Base-by-base conservation (phyloP, 805 yeast genomes). In the Candida sphagnicola region DNA sequence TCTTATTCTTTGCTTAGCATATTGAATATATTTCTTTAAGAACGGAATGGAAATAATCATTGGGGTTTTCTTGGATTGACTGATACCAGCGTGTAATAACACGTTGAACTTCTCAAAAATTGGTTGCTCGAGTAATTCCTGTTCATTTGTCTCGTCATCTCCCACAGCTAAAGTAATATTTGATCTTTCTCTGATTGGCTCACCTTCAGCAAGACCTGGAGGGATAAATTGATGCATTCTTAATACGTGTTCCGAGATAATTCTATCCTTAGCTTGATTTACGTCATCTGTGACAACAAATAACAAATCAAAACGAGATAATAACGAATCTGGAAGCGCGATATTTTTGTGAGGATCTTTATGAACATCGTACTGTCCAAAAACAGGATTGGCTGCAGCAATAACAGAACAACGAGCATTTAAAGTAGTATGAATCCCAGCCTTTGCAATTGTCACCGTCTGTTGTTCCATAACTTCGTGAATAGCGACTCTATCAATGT, bases 401-500 rank as follows among this genome's bases (percentile, higher is more conserved):
- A 91, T 77, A 13, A 91, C 98, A 19, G 95, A 85, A 67, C 98
- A 91, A 54, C 99, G 79, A 11, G 99, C 98, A 57, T 91, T 91
- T 50, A 91, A 74, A 4, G 98, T 85, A 2, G 98, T 90, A 61
- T 91, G 97, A 53, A 91, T 91, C 47, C 99, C 99, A 4, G 98
- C 99, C 61, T 91, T 91, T 37, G 98, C 95, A 55, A 91, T 90
- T 2, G 98, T 90, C 19, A 91, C 96, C 0, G 99, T 93, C 62
- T 93, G 99, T 67, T 93, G 99, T 69, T 93, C 99, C 99, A 93
- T 93, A 35, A 93, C 99, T 75, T 93, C 99, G 65, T 93, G 99
- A 55, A 93, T 93, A 1, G 98, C 98, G 37, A 93, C 98, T 58
- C 99, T 77, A 67, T 93, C 99, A 18, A 81, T 78, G 61, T 93